Base-by-base conservation (phyloP, 768 basidiomycete species). In the Russula compacta region DNA sequence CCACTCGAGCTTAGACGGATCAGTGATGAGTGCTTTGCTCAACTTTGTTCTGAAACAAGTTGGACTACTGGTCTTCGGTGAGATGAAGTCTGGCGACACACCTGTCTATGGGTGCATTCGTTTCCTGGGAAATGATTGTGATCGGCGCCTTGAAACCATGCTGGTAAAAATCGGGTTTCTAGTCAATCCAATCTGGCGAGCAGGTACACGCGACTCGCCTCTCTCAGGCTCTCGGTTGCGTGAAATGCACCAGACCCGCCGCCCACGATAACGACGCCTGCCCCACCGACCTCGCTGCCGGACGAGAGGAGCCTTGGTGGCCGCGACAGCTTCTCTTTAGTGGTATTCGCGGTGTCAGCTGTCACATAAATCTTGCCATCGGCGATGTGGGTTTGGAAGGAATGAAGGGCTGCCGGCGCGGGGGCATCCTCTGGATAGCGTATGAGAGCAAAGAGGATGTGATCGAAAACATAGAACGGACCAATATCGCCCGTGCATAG, bases 81-180 rank as follows among this genome's bases (percentile, higher is more conserved):
- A 43, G 10, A 36, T 17, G 3, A 36, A 11, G 33, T 62, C 68
- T 29, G 6, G 44, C 10, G 7, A 49, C 52, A 15, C 58, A 84
- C 89, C 92, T 80, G 73, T 97, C 94, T 63, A 95, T 88, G 2
- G 94, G 93, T 10, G 85, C 77, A 71, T 93, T 77, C 1, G 77
- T 73, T 73, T 97, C 94, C 68, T 85, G 84, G n/a, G 86, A 82
- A 29, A 95, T 72, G 55, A 95, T 74, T 3, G 84, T 89, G 69
- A 97, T 89, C 4, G 83, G 78, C n/a, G 81, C 85, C 38, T 78
- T 75, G 74, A 83, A 97, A 5, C 86, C 89, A 68, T 90, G 80
- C 88, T 94, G 66, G 32, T 39, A 9, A 19, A 42, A 53, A 53
- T 52, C 32, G 55, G 29, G 35, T 36, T 46, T 54, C 21, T n/a